Conservation (phyloP, 2,329 filamentous ascomycete species). For the Graphilbum sp. region DNA sequence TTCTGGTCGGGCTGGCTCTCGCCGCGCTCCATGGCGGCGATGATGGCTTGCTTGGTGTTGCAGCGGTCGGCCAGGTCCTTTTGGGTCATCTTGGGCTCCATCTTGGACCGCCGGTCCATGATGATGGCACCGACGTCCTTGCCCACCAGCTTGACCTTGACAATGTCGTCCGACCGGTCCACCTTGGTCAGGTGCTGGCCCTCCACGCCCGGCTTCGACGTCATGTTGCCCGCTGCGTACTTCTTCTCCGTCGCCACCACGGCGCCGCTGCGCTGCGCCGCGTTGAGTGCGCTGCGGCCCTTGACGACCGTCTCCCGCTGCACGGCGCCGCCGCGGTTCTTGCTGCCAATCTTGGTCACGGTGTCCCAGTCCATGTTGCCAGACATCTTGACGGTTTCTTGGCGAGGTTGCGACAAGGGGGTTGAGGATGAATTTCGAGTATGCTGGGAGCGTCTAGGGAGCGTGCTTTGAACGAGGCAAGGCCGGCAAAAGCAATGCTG, state of each 20-base stretch:
- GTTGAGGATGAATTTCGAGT: too few species aligned
- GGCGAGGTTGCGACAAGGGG: too few species aligned
- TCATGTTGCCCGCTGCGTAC: conserved; percentile 53
- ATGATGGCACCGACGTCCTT: conserved; percentile 70
- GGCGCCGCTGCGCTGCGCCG: conserved; percentile 65
- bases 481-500: too few species aligned
- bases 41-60: conserved; percentile 66
- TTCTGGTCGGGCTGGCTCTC: conserved; percentile 69
- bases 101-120: conserved; percentile 58
- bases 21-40: conserved; percentile 77
- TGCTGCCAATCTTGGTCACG: conserved; percentile 88
- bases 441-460: too few species aligned
- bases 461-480: too few species aligned
- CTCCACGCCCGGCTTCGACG: conserved; percentile 44
- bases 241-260: conserved; percentile 89
- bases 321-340: conserved; percentile 48
- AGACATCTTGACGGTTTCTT: conserved; percentile 42
- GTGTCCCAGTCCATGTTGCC: conserved; percentile 59
- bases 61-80: conserved; percentile 74
- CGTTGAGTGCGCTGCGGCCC: conserved; percentile 71
- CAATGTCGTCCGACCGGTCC: conserved; percentile 91
- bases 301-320: conserved; percentile 78
- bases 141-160: conserved; percentile 89
- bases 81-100: conserved; percentile 92
- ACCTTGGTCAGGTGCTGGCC: conserved; percentile 96